Conservation (phyloP, 257 asterid species). For the Capsicum chinense region DNA sequence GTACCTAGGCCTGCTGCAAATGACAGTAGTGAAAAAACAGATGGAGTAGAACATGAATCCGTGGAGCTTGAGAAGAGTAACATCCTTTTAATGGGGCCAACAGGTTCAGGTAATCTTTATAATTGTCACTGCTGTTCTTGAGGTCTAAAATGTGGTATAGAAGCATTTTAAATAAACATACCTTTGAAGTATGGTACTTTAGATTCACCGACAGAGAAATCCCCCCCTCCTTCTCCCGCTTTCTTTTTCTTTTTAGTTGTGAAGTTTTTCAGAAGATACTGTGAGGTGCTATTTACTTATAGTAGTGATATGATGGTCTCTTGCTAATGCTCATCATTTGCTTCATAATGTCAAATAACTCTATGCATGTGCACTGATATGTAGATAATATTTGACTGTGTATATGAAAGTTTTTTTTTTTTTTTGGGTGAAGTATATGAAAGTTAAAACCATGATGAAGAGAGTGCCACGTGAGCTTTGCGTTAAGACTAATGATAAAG, state of each 20-base stretch:
- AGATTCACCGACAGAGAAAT: slow-evolving; percentile 12
- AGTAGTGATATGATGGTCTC: background rate
- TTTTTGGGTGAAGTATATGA: background rate
- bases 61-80: slow-evolving; percentile 99
- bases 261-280: background rate
- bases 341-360: slow-evolving; percentile 9
- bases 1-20: slow-evolving; percentile 80
- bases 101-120: slow-evolving; percentile 94
- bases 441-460: background rate
- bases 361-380: background rate
- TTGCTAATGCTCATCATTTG: background rate
- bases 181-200: background rate
- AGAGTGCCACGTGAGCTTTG: background rate
- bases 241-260: background rate
- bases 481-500: background rate
- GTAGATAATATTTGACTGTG: background rate
- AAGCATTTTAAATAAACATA: background rate
- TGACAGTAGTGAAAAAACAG: slow-evolving; percentile 53
- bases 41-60: slow-evolving; percentile 61
- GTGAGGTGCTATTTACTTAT: background rate
- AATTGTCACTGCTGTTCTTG: slow-evolving; percentile 10
- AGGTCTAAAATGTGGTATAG: background rate
- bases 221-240: background rate
- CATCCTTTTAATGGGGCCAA: slow-evolving; percentile 98
- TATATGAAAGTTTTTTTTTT: background rate